phyloP scores from a whole-genome alignment of 768 basidiomycete genomes.

The Mycena leptocephala region DNA sequence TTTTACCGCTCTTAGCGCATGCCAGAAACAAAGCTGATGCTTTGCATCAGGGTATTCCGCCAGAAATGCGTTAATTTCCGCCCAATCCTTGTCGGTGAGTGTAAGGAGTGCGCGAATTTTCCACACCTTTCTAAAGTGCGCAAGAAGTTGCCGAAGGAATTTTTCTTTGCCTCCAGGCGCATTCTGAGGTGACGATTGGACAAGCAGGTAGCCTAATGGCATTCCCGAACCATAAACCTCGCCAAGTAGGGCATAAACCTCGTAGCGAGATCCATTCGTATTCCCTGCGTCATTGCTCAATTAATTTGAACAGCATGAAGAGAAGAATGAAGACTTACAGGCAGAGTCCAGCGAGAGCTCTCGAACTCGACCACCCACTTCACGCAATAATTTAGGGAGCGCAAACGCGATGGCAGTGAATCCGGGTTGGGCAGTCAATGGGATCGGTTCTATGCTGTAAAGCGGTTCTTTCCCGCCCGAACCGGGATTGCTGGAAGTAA shows the following conservation, averaged over 20 bases:
- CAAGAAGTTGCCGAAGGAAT: slow-evolving; percentile 43
- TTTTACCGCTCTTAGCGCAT: slow-evolving; percentile 48
- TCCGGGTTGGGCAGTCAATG: slow-evolving; percentile 19
- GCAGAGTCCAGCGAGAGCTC: slow-evolving; percentile 51
- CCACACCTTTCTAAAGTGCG: slow-evolving; percentile 40
- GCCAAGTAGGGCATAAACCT: slow-evolving; percentile 51
- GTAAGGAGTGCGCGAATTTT: neutral
- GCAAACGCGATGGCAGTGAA: slow-evolving; percentile 45
- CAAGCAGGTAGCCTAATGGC: slow-evolving; percentile 50
- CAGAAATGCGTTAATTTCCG: neutral
- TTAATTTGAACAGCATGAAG: neutral
- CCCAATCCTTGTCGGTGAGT: neutral
- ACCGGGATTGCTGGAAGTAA: neutral
- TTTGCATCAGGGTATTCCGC: neutral
- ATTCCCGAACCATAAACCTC: slow-evolving; percentile 51
- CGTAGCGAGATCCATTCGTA: slow-evolving; percentile 50
- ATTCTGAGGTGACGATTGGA: slow-evolving; percentile 32
- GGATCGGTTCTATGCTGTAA: slow-evolving; percentile 24
- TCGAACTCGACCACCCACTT: slow-evolving; percentile 40
- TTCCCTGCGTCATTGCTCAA: slow-evolving; percentile 40
- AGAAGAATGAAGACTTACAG: slow-evolving; percentile 36
- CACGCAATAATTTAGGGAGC: slow-evolving; percentile 39
- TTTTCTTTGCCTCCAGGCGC: slow-evolving; percentile 41
- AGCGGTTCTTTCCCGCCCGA: neutral
- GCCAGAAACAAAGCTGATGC: slow-evolving; percentile 51